These are phyloP conservation scores for Talaromyces proteolyticus DNA, from an alignment of 495 filamentous ascomycete species.

Conservation along the genomic window DNA sequence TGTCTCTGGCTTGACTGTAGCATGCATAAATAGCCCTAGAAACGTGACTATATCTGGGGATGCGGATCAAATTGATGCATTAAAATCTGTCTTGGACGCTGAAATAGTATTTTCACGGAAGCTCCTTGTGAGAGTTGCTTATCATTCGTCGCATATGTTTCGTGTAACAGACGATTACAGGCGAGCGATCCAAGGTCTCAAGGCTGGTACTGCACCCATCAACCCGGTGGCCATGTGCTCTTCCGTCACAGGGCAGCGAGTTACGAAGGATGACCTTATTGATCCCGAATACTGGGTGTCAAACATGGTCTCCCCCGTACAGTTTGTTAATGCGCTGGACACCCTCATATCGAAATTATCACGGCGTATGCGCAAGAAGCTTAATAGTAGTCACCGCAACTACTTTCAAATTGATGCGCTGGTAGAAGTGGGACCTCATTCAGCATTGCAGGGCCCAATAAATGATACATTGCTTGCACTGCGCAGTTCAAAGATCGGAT, in stretches of 20 bases:
- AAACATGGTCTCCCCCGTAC: conserved; percentile 17
- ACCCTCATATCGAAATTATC: not conserved
- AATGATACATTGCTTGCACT: too few species aligned
- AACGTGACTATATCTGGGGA: conserved; percentile 27
- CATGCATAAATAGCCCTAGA: conserved; percentile 25
- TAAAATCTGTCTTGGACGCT: conserved; percentile 14
- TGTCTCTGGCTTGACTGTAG: conserved; percentile 30
- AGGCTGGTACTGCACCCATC: not conserved
- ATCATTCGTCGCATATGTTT: conserved; percentile 12
- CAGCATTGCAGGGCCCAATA: too few species aligned
- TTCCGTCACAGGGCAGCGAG: conserved; percentile 4
- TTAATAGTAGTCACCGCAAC: not conserved
- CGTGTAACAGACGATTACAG: conserved; percentile 47
- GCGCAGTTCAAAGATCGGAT: too few species aligned
- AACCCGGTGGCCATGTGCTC: conserved; percentile 5
- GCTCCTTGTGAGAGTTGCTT: conserved; percentile 4
- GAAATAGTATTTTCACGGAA: conserved; percentile 8
- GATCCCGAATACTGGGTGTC: conserved; percentile 17
- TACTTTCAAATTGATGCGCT: too few species aligned
- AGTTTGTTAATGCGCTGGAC: conserved; percentile 12
- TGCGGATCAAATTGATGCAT: conserved; percentile 1
- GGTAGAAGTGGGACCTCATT: too few species aligned
- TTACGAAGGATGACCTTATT: not conserved
- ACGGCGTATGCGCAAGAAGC: conserved; percentile 7
- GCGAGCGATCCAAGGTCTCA: not conserved